Evolutionary conservation across 768 basidiomycete species (phyloP), one percentile per base, ranked within the genome.

Genomic region (Leucogyrophana mollusca): DNA sequence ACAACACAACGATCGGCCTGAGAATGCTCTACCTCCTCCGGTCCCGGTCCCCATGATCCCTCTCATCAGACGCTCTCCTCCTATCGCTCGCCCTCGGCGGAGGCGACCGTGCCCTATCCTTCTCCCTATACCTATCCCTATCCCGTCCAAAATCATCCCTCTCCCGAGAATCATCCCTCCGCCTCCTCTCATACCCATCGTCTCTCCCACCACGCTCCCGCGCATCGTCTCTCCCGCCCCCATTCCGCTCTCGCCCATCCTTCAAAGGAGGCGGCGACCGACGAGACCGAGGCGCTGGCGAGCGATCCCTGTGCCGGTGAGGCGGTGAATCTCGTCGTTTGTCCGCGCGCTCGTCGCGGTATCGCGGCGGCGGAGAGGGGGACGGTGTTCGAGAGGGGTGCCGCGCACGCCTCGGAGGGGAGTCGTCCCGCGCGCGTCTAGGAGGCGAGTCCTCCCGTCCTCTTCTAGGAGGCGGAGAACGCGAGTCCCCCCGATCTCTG

Each of bases 401-500:
- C 23, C 51, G 46, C 18, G 44, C 38, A 5, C 43, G 37, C 11
- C 49, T 47, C 8, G 55, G 50, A 16, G 45, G 45, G 4, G 45
- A 17, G 46, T 34, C 27, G 27, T 42, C 41, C 13, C 14, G 14
- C 10, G 10, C 33, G 10, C 33, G 38, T 11, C 20, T 21, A 22
- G 45, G 17, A 9, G 45, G 23, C 11, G 45, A 36, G 16, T 23
- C 27, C 4, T 20, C 46, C 34, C 11, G 45, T n/a, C 44, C 34
- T 5, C 43, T 38, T 14, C 47, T 43, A 21, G 56, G 55, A 4
- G 60, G 61, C 9, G 65, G 68, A 4, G 66, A 61, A 18, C 59
- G 67, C 9, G 71, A 71, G 22, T 55, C 56, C 17, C 53, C 49
- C 40, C 59, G 50, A 40, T 58, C 55, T n/a, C 51, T 54, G 17